phyloP scores from a whole-genome alignment of 2,329 filamentous ascomycete genomes.

The Neoascochyta sp. region DNA sequence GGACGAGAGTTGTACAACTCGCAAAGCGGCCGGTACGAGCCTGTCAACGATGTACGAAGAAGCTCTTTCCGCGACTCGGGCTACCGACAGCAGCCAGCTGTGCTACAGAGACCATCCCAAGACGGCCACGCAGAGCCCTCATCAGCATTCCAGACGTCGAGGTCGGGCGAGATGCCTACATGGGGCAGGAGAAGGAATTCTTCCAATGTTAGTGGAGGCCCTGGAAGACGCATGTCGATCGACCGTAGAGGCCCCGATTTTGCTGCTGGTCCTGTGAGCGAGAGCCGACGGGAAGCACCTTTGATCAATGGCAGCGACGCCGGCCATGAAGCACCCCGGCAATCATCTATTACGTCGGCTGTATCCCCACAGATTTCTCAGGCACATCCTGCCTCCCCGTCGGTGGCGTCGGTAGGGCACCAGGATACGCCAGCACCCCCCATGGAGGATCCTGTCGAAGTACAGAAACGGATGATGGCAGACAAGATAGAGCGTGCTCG shows the following conservation, averaged over 20 bases:
- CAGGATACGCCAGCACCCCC: constrained; percentile 36
- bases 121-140: constrained; percentile 76
- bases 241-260: constrained; percentile 45
- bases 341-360: constrained; percentile 19
- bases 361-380: constrained; percentile 31
- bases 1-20: constrained; percentile 87
- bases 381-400: constrained; percentile 37
- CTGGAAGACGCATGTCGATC: constrained; percentile 62
- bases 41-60: constrained; percentile 71
- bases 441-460: constrained; percentile 59
- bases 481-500: constrained; percentile 65
- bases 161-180: constrained; percentile 59
- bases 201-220: constrained; percentile 86
- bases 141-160: constrained; percentile 76
- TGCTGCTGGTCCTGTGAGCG: constrained; percentile 22
- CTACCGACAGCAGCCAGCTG: constrained; percentile 69
- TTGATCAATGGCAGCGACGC: constrained; percentile 28
- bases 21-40: constrained; percentile 90
- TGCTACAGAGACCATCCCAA: constrained; percentile 70
- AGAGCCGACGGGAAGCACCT: constrained; percentile 31
- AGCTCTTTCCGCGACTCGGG: constrained; percentile 64
- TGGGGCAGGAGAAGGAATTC: constrained; percentile 79
- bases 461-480: constrained; percentile 66
- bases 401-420: constrained; percentile 19
- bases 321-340: constrained; percentile 20